phyloP scores from a whole-genome alignment of 768 basidiomycete species.

The Termitomyces eurrhizus region DNA sequence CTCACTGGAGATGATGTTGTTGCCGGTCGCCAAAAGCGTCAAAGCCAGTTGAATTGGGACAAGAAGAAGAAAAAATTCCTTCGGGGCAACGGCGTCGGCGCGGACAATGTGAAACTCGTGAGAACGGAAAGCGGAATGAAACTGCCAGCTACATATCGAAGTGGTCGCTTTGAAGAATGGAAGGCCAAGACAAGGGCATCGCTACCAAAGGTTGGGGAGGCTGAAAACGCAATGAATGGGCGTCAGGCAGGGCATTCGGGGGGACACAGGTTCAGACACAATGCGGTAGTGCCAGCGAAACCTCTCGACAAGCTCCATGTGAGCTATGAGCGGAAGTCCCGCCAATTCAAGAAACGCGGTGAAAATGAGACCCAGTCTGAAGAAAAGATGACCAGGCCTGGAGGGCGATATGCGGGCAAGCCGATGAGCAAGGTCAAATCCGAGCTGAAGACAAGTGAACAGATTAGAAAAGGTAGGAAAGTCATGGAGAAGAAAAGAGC shows the following conservation, averaged over 20 bases:
- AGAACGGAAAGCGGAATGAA: slow-evolving; percentile 89
- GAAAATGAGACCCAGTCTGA: slow-evolving; percentile 21
- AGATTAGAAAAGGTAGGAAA: slow-evolving; percentile 78
- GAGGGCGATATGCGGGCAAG: slow-evolving; percentile 56
- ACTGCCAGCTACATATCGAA: slow-evolving; percentile 88
- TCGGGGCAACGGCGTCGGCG: slow-evolving; percentile 77
- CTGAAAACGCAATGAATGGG: slow-evolving; percentile 46
- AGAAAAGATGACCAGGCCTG: slow-evolving; percentile 28
- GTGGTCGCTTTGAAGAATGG: slow-evolving; percentile 96
- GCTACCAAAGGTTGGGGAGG: slow-evolving; percentile 82
- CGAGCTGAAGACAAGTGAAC: slow-evolving; percentile 84
- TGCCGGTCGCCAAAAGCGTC: slow-evolving; percentile 54
- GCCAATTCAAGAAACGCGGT: slow-evolving; percentile 49
- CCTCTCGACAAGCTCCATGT: slow-evolving; percentile 71
- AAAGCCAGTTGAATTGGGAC: slow-evolving; percentile 82
- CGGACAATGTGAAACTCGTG: slow-evolving; percentile 93
- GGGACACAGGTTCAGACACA: slow-evolving; percentile 73
- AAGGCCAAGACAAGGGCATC: slow-evolving; percentile 69
- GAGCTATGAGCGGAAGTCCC: slow-evolving; percentile 71
- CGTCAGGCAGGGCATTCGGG: slow-evolving; percentile 36
- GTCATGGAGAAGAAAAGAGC: slow-evolving; percentile 58
- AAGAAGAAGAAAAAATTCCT: slow-evolving; percentile 95
- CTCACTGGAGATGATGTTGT: slow-evolving; percentile 74
- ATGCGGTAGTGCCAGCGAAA: slow-evolving; percentile 58
- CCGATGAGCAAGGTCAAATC: slow-evolving; percentile 61